Percentiles rank a stretch among this genome's conserved stretches.
Evolutionary conservation across 106 monocot genomes (phyloP).

Genomic region (Agapanthus africanus): DNA sequence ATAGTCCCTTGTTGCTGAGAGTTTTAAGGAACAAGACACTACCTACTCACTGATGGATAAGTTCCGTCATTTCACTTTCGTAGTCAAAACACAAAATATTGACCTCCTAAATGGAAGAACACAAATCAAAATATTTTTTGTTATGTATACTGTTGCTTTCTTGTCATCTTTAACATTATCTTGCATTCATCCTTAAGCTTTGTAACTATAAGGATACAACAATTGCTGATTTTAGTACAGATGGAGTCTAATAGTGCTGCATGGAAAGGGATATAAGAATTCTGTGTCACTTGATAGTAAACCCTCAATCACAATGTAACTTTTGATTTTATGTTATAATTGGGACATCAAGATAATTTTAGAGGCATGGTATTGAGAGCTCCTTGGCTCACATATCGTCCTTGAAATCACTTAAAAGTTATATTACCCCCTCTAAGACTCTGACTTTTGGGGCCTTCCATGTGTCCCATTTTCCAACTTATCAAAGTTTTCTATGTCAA

Average conservation of each 20-base stretch:
- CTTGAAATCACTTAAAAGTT: background rate
- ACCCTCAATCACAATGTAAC: too few species aligned
- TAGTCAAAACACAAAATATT: background rate
- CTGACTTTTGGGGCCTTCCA: background rate
- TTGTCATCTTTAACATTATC: background rate
- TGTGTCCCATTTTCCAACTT: background rate
- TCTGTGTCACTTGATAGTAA: too few species aligned
- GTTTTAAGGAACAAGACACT: background rate
- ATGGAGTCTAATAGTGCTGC: background rate
- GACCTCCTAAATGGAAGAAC: background rate
- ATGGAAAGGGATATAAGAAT: background rate
- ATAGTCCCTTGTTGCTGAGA: too few species aligned
- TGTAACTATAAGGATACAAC: background rate
- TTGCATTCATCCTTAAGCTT: background rate
- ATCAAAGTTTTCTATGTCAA: background rate
- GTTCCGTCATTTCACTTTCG: background rate
- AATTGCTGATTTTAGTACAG: slow-evolving; percentile 2
- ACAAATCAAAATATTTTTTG: too few species aligned
- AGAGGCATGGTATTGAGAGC: background rate
- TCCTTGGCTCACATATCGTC: background rate
- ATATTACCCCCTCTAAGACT: background rate
- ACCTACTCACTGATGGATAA: background rate
- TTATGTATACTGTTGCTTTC: background rate
- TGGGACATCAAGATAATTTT: background rate
- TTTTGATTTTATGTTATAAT: background rate